These are phyloP conservation scores for Jasminum sambac DNA, from an alignment of 257 asterid genomes.

Conservation along the genomic window DNA sequence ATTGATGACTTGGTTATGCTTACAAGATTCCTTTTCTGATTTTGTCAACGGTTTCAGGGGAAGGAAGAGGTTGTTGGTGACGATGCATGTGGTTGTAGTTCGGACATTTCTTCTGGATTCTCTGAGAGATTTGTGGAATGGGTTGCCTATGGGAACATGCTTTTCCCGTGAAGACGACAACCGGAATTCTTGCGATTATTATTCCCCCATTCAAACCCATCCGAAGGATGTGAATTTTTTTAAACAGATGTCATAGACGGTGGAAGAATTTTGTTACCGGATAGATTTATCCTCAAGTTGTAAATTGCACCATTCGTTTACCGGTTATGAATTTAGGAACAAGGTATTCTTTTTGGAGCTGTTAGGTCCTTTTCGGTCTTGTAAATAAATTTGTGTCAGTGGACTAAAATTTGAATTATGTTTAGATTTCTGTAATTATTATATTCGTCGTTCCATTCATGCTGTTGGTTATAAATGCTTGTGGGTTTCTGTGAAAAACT, in stretches of 20 bases:
- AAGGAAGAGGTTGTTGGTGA: constrained; percentile 38
- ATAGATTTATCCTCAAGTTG: constrained; percentile 37
- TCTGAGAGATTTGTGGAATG: constrained; percentile 67
- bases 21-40: constrained; percentile 6
- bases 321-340: constrained; percentile 24
- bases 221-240: constrained; percentile 63
- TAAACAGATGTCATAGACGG: constrained; percentile 11
- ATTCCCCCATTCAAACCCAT: constrained; percentile 31
- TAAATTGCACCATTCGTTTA: constrained; percentile 42
- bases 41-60: constrained; percentile 35
- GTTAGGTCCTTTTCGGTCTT: constrained; percentile 5
- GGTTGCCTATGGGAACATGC: constrained; percentile 59
- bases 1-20: background rate
- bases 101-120: constrained; percentile 34
- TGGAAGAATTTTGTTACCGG: constrained; percentile 38
- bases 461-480: background rate
- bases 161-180: constrained; percentile 45
- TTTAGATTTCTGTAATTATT: background rate
- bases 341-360: constrained; percentile 3
- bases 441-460: background rate
- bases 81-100: constrained; percentile 29
- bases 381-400: constrained; percentile 28
- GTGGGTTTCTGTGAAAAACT: too few relatives aligned
- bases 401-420: background rate
- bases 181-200: constrained; percentile 22